Evolutionary conservation across 768 basidiomycete genomes (phyloP).

Genomic region (Lentinula aciculospora): DNA sequence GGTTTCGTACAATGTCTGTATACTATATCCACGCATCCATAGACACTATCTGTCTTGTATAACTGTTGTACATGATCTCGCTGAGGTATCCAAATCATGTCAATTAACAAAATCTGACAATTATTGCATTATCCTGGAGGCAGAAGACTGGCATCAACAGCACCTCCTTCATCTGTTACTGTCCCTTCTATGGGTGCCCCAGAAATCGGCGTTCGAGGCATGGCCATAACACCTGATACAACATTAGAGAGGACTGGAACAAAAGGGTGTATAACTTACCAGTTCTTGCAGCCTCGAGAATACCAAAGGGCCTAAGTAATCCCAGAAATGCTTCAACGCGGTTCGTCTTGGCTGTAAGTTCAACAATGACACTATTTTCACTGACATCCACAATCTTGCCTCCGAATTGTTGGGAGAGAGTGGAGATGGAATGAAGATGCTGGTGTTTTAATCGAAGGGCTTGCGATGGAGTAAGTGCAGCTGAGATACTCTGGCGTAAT

Average conservation of each 20-base stretch:
- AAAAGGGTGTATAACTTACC: conserved; percentile 41
- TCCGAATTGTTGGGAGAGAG: conserved; percentile 82
- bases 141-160: conserved; percentile 86
- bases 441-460: conserved; percentile 86
- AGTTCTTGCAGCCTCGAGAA: conserved; percentile 91
- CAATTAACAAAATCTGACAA: no score
- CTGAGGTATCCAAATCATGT: background rate
- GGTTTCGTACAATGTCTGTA: background rate
- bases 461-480: conserved; percentile 69
- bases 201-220: conserved; percentile 92
- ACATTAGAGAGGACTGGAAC: conserved; percentile 2
- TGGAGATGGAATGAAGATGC: conserved; percentile 81
- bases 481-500: conserved; percentile 17
- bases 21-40: background rate
- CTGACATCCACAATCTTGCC: conserved; percentile 93
- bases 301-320: conserved; percentile 89
- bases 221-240: conserved; percentile 84
- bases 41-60: background rate
- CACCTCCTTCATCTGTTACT: conserved; percentile 39
- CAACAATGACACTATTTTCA: conserved; percentile 92
- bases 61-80: conserved; percentile 9
- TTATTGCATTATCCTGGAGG: conserved; percentile 73
- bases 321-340: conserved; percentile 91
- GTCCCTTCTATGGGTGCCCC: conserved; percentile 46
- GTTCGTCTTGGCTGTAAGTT: conserved; percentile 88